Conservation (phyloP, 495 filamentous ascomycete species). For the Penicillium canariense region DNA sequence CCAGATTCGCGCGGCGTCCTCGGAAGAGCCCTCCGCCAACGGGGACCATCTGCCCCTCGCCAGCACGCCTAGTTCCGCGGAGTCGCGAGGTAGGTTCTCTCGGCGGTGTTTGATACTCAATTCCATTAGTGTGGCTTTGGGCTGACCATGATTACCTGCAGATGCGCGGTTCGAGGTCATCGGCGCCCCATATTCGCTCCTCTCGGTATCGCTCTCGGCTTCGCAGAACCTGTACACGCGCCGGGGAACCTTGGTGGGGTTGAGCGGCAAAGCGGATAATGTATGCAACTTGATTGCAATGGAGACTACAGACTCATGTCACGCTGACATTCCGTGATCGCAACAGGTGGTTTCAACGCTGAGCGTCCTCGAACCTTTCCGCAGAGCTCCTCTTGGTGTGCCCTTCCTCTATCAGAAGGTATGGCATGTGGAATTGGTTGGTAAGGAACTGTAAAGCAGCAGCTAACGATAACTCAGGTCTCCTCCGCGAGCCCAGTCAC, state of each 20-base stretch:
- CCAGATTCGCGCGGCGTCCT: constrained; percentile 45
- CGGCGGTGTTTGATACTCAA: background rate
- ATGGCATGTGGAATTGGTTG: background rate
- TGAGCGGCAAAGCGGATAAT: constrained; percentile 89
- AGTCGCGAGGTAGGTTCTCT: constrained; percentile 38
- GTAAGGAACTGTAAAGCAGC: background rate
- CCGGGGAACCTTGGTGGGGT: constrained; percentile 82
- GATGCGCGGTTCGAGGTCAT: constrained; percentile 94
- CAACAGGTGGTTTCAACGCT: constrained; percentile 75
- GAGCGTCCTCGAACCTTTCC: constrained; percentile 79
- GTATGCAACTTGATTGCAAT: constrained; percentile 42
- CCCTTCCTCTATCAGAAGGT: constrained; percentile 92
- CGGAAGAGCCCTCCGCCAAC: constrained; percentile 36
- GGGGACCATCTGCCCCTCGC: constrained; percentile 41
- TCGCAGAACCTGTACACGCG: constrained; percentile 91
- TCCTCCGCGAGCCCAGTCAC: constrained; percentile 82
- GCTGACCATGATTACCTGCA: constrained; percentile 28
- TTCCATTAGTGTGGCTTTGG: background rate
- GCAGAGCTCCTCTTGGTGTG: constrained; percentile 71
- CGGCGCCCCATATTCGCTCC: constrained; percentile 83
- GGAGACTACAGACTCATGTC: background rate
- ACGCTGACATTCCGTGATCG: background rate
- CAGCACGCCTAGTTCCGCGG: constrained; percentile 37
- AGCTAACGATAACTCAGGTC: constrained; percentile 45
- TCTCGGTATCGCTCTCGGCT: constrained; percentile 87